Percentiles rank a stretch among this genome's conserved stretches.
Conservation (phyloP, 345 rosid species). For the Citrus sp. region DNA sequence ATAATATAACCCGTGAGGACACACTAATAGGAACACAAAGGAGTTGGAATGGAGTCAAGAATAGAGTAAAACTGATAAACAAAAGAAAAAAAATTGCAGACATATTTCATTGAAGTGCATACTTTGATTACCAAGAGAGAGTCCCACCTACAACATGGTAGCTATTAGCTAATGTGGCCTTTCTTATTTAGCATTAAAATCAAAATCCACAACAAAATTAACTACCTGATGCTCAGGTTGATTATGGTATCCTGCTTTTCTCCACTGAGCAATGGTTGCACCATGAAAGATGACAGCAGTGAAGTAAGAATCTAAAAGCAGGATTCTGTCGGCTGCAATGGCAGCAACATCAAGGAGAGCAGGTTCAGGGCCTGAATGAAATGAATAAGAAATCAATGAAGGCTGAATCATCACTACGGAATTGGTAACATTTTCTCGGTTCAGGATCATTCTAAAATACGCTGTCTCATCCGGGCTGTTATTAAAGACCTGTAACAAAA, state of each 20-base stretch:
- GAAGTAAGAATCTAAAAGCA: conserved; percentile 83
- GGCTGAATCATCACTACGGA: conserved; percentile 97
- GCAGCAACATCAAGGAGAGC: conserved; percentile 83
- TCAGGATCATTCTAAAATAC: conserved; percentile 82
- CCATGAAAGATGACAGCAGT: conserved; percentile 90
- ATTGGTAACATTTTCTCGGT: conserved; percentile 87
- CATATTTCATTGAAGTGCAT: not conserved
- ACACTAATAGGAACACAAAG: not conserved
- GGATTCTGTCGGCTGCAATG: conserved; percentile 84
- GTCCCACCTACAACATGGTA: not conserved
- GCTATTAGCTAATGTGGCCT: not conserved
- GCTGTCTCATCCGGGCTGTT: conserved; percentile 99
- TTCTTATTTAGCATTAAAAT: not conserved
- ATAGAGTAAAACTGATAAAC: not conserved
- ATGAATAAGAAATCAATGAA: conserved; percentile 87
- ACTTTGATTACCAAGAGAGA: not conserved
- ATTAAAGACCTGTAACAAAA: conserved; percentile 74
- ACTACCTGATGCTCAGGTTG: conserved; percentile 91
- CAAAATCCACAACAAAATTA: conserved; percentile 5
- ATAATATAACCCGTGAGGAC: not conserved
- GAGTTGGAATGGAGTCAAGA: not conserved
- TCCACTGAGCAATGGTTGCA: conserved; percentile 91
- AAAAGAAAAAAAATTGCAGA: not conserved
- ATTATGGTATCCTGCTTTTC: conserved; percentile 86
- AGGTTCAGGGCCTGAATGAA: conserved; percentile 83